phyloP scores from a whole-genome alignment of 371 early-diverging fungal genomes.

The Syncephalastrum sp. region DNA sequence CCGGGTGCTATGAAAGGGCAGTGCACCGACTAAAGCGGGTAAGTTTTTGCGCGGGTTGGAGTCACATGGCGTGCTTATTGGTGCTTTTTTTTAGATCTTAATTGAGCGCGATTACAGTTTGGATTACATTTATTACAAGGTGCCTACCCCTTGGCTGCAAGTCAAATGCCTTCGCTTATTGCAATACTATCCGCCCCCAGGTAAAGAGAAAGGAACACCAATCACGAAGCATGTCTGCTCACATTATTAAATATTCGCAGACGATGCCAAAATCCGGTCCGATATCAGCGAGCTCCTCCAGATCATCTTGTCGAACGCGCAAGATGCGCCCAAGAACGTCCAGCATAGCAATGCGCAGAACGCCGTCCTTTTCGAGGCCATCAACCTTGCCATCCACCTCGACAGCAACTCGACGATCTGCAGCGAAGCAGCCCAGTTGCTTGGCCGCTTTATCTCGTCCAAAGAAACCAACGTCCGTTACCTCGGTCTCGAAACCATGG shows the following conservation, averaged over 20 bases:
- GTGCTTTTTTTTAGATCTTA: constrained; percentile 60
- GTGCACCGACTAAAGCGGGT: constrained; percentile 80
- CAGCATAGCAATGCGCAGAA: constrained; percentile 97
- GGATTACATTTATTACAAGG: constrained; percentile 95
- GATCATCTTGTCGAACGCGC: constrained; percentile 79
- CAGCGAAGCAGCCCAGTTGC: constrained; percentile 75
- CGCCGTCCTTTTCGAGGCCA: constrained; percentile 95
- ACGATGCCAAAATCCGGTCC: constrained; percentile 58
- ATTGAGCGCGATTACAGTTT: constrained; percentile 78
- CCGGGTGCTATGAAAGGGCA: constrained; percentile 72
- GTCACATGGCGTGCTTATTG: constrained; percentile 5
- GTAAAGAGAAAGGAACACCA: constrained; percentile 34
- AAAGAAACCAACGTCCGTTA: constrained; percentile 96
- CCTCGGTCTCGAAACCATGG: constrained; percentile 95
- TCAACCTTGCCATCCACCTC: constrained; percentile 90
- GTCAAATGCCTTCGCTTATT: constrained; percentile 91
- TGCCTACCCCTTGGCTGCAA: constrained; percentile 97
- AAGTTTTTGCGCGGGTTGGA: constrained; percentile 11
- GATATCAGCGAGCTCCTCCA: constrained; percentile 71
- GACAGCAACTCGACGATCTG: constrained; percentile 87
- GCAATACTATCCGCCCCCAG: constrained; percentile 92
- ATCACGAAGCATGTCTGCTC: neutral
- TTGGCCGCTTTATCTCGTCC: constrained; percentile 86
- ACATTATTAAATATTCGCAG: constrained; percentile 21
- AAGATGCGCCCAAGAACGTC: constrained; percentile 91